Evolutionary conservation across 2,329 filamentous ascomycete species (phyloP).

Genomic region (Paraphaeosphaeria sporulosa): DNA sequence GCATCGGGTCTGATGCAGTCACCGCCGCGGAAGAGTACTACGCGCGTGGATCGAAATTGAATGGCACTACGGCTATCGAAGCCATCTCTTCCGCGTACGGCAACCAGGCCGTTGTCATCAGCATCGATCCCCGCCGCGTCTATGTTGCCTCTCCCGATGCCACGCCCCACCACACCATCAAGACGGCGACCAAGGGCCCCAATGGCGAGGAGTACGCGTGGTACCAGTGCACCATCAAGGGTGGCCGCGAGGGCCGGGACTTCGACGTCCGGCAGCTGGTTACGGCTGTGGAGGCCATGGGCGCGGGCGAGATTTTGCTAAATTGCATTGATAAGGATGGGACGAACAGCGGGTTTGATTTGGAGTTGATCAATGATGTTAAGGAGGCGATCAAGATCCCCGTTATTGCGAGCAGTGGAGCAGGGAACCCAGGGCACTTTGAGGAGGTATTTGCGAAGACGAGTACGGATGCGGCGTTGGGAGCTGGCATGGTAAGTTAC

Average conservation of each 20-base stretch:
- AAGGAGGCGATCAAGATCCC: slow-evolving; percentile 89
- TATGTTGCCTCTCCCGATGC: slow-evolving; percentile 76
- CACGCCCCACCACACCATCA: slow-evolving; percentile 77
- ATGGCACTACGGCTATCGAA: slow-evolving; percentile 90
- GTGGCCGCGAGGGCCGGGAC: slow-evolving; percentile 91
- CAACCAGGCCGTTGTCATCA: slow-evolving; percentile 95
- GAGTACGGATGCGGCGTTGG: slow-evolving; percentile 87
- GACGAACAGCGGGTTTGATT: slow-evolving; percentile 91
- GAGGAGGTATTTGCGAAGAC: slow-evolving; percentile 88
- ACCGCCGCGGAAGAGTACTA: slow-evolving; percentile 92
- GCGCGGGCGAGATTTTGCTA: slow-evolving; percentile 88
- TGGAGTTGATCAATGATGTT: slow-evolving; percentile 88
- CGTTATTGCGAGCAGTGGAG: slow-evolving; percentile 93
- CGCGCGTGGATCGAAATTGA: slow-evolving; percentile 70
- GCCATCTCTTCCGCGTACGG: slow-evolving; percentile 93
- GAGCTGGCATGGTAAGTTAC: slow-evolving; percentile 83
- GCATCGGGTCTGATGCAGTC: slow-evolving; percentile 94
- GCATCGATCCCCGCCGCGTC: slow-evolving; percentile 89
- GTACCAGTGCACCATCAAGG: slow-evolving; percentile 98
- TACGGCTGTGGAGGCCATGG: slow-evolving; percentile 93
- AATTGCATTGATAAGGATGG: slow-evolving; percentile 99
- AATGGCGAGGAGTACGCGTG: slow-evolving; percentile 84
- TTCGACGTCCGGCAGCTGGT: slow-evolving; percentile 90
- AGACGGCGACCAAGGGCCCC: slow-evolving; percentile 73
- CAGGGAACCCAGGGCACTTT: slow-evolving; percentile 87